Evolutionary conservation across 441 rosid genomes (phyloP).

Genomic region (Euphorbia corollata): DNA sequence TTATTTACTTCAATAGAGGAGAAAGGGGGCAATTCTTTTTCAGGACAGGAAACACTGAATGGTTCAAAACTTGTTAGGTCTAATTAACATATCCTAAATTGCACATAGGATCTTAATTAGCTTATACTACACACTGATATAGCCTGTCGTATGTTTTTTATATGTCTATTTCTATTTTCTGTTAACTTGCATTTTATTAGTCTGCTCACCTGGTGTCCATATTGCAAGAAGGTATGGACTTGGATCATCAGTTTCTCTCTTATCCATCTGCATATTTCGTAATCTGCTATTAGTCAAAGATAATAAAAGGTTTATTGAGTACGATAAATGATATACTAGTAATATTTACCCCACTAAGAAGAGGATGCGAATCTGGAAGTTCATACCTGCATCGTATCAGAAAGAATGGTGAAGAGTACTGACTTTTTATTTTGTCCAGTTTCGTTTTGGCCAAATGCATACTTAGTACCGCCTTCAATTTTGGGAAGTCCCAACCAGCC

Average conservation of each 20-base stretch:
- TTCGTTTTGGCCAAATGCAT: no score
- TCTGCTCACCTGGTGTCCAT: constrained; percentile 88
- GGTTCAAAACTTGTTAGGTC: constrained; percentile 2
- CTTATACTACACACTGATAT: background rate
- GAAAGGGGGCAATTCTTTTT: background rate
- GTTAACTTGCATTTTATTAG: background rate
- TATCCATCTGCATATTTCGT: constrained; percentile 59
- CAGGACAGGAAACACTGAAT: background rate
- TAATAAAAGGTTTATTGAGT: constrained; percentile 17
- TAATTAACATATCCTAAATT: background rate
- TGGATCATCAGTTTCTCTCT: constrained; percentile 82
- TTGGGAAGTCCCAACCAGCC: no score
- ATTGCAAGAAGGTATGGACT: constrained; percentile 91
- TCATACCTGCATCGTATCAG: constrained; percentile 61
- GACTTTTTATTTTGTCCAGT: background rate
- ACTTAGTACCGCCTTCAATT: no score
- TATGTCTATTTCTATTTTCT: constrained; percentile 1
- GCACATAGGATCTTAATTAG: constrained; percentile 1
- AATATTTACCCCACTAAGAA: constrained; percentile 63
- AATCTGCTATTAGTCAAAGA: constrained; percentile 17
- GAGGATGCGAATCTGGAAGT: constrained; percentile 88
- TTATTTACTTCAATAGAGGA: constrained; percentile 11
- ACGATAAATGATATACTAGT: constrained; percentile 16
- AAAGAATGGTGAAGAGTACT: constrained; percentile 16
- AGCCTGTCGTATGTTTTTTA: background rate